Evolutionary conservation across 805 yeast species (phyloP).

Genomic region (Grigorovia yakushimaensis): DNA sequence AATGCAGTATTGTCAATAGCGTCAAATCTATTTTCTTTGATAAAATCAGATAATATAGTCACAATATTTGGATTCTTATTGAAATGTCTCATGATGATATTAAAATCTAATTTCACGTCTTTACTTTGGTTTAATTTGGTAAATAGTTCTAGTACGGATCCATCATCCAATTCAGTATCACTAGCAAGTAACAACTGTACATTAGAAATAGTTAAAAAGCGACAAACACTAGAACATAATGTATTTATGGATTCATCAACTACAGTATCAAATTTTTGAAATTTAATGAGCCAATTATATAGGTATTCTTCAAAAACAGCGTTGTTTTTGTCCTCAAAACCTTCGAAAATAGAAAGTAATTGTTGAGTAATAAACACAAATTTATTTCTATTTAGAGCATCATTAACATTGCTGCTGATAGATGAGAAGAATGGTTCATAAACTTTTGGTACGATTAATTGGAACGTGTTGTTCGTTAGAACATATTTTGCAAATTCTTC

Average conservation of each 20-base stretch:
- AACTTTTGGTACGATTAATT: constrained; percentile 2
- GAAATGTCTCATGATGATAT: constrained; percentile 1
- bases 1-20: constrained; percentile 5
- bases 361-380: constrained; percentile 2
- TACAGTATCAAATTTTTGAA: neutral
- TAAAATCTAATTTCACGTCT: neutral
- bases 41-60: constrained; percentile 3
- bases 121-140: neutral
- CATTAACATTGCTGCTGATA: neutral
- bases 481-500: constrained; percentile 38
- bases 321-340: neutral
- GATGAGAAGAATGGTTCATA: constrained; percentile 4
- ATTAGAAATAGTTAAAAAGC: neutral
- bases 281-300: neutral
- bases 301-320: neutral
- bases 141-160: neutral
- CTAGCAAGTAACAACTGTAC: neutral
- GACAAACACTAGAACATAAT: neutral
- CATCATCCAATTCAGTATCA: neutral
- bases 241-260: neutral
- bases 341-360: neutral
- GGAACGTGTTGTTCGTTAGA: constrained; percentile 5
- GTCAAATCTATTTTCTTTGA: constrained; percentile 7
- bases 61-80: neutral
- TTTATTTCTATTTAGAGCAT: neutral